Evolutionary conservation across 176 grass and related monocot species (phyloP), one percentile per base, ranked within the genome.

Genomic region (Otatea glauca): DNA sequence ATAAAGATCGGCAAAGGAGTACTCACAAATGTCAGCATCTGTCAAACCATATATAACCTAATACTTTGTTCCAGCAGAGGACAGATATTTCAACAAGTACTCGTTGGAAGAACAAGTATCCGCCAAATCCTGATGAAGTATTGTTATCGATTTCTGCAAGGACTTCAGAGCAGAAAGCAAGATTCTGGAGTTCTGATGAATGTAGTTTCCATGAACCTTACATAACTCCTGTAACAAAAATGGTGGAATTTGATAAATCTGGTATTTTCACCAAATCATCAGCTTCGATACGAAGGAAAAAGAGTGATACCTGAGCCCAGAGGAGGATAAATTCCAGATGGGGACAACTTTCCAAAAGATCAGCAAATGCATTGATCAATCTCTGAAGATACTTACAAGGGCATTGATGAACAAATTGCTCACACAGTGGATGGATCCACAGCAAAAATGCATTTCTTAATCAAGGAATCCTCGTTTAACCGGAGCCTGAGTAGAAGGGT

Each of bases 91-190:
- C 75, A 99, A 86, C 49, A 99, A 86, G 74, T 96, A 99, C 75
- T 99, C 96, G 15, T 96, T 99, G 5, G 93, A 99, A 81, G 93
- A 92, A 85, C 93, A 99, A n/a, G 91, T 96, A 45, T 96, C 91
- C 3, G 86, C 88, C 81, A 99, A 72, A 90, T 99, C 96, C 77
- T 99, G 96, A 77, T 99, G 96, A 66, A 95, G 42, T 70, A 86
- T 92, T 67, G 96, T 92, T 77, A 99, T 95, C 49, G 96, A 91
- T 41, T 99, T 94, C 79, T 99, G 91, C 74, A 99, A 70, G 5
- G 96, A 94, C 75, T 90, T 99, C 44, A 99, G 81, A 63, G 91
- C 75, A 11, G 96, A 93, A 86, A 99, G 96, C 86, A 99, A 81
- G 41, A 77, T 83, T 77, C 89, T 90, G 24, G 91, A 99, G 67